Evolutionary conservation across 129 eudicot species (phyloP), one percentile per base, ranked within the genome.

Genomic region (Silybum marianum): DNA sequence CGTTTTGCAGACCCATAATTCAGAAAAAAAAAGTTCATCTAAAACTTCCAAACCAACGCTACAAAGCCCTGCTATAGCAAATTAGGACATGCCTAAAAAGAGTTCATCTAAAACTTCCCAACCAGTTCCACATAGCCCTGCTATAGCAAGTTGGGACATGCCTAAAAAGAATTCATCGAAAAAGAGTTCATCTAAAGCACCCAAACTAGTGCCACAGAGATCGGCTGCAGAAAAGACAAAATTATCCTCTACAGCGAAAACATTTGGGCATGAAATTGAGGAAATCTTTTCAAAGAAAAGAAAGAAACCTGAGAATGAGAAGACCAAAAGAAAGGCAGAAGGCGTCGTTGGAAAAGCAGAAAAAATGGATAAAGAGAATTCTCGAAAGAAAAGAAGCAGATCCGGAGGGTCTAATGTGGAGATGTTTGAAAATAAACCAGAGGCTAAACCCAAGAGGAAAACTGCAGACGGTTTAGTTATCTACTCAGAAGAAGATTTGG

Each of bases 401-500:
- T 60, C 86, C 42, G 86, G 40, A 72, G 86, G 86, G 18, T 83
- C 86, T 40, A 83, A 83, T 28, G 86, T 83, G 78, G 74, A 83
- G 65, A 42, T 83, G 79, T 83, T 83, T 78, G 86, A 77, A 83
- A 83, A 67, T 7, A 84, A 73, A n/a, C 72, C 66, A 30, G 74
- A 78, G 3, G 73, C 84, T 81, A 73, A 81, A 75, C 84, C 86
- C 21, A 90, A 84, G 86, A 89, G 85, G 89, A 91, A 77, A 86
- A 94, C 96, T 0, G 93, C 84, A 21, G 98, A 94, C 23, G 98
- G 98, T 44, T 58, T 90, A 13, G 39, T 80, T 25, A 67, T 92
- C 23, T 94, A 90, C 83, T 78, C 90, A 12, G 98, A 92, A 80
- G 98, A 92, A 65, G 98, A 94, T 75, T 80, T 94, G 87, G 97